Evolutionary conservation across 2,329 filamentous ascomycete genomes (phyloP).

Genomic region (Botryotinia convoluta): DNA sequence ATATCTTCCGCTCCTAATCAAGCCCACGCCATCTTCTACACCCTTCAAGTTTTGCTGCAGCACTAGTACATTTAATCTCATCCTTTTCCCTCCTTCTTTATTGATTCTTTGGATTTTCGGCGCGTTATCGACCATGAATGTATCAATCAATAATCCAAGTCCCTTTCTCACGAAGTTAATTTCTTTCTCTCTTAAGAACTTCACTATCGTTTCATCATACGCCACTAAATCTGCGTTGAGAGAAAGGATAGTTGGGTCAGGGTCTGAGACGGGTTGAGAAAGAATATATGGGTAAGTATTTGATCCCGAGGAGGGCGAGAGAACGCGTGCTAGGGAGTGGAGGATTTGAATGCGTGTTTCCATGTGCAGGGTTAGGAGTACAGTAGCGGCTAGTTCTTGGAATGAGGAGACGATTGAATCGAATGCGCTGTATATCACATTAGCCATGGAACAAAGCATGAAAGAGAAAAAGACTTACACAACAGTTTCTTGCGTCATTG

Average conservation of each 20-base stretch:
- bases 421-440: conserved; percentile 59
- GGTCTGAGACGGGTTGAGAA: conserved; percentile 72
- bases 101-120: conserved; percentile 80
- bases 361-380: conserved; percentile 82
- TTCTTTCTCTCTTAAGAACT: conserved; percentile 69
- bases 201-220: conserved; percentile 78
- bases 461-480: conserved; percentile 52
- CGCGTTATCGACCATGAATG: conserved; percentile 71
- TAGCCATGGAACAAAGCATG: not conserved
- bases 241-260: conserved; percentile 75
- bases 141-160: conserved; percentile 74
- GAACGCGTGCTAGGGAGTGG: conserved; percentile 66
- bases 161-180: conserved; percentile 73
- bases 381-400: conserved; percentile 72
- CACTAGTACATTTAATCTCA: conserved; percentile 92
- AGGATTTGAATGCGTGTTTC: conserved; percentile 85
- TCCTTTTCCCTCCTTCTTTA: conserved; percentile 73
- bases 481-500: conserved; percentile 82
- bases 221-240: conserved; percentile 82
- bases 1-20: conserved; percentile 63
- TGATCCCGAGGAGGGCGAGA: conserved; percentile 52
- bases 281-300: conserved; percentile 55
- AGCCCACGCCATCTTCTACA: conserved; percentile 68
- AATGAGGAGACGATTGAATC: conserved; percentile 83
- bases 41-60: conserved; percentile 97